Evolutionary conservation across 805 yeast species (phyloP).

Genomic region (Yarrowia osloensis): DNA sequence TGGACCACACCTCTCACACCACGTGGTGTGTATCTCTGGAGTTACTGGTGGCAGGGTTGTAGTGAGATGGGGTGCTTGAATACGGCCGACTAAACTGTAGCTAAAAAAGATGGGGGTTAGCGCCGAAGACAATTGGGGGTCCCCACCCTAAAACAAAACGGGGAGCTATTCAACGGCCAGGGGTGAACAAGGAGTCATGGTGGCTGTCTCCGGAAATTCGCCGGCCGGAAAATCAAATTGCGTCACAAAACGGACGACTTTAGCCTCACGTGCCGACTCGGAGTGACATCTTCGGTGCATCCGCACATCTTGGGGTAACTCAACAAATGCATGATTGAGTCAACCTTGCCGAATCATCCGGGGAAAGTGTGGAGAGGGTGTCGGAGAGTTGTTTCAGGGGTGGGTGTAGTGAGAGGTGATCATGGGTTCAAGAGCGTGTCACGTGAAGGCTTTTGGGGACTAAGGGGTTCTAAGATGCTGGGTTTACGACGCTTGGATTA

Average conservation of each 20-base stretch:
- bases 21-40: background rate
- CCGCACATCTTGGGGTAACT: background rate
- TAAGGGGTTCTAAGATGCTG: too few species aligned
- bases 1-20: background rate
- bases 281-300: background rate
- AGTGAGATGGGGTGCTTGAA: background rate
- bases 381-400: background rate
- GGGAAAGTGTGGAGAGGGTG: background rate
- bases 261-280: background rate
- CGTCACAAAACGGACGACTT: background rate
- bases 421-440: background rate
- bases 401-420: too few species aligned
- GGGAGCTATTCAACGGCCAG: background rate
- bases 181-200: background rate
- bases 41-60: background rate
- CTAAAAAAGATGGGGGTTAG: background rate
- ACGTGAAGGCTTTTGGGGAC: too few species aligned
- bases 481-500: too few species aligned
- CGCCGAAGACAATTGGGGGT: background rate
- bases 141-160: background rate
- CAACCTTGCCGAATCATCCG: background rate
- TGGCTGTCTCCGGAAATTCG: background rate
- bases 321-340: constrained; percentile 5
- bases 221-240: background rate
- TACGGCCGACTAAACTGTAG: constrained; percentile 13